These are phyloP conservation scores for Chrysochromulina parva DNA, from an alignment of 78 protist genomes.

Conservation along the genomic window DNA sequence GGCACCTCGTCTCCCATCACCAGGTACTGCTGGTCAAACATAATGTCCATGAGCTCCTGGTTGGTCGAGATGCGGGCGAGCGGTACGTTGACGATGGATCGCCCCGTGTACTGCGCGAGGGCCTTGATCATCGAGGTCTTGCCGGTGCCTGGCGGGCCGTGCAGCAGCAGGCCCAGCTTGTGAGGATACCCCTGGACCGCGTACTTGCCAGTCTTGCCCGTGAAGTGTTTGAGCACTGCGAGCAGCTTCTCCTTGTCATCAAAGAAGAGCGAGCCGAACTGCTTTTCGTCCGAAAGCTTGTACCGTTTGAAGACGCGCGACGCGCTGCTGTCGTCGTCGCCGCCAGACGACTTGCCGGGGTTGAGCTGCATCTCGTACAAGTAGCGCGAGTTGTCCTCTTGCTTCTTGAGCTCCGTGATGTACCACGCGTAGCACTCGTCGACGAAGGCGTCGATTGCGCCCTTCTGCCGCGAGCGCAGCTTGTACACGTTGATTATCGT, in stretches of 20 bases:
- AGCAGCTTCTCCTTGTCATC: neutral
- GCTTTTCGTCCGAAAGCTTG: neutral
- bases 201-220: constrained; percentile 60
- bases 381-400: neutral
- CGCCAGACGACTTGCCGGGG: neutral
- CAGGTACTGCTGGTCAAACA: neutral
- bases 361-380: neutral
- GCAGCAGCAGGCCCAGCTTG: constrained; percentile 64
- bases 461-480: neutral
- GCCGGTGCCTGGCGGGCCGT: constrained; percentile 81
- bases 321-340: neutral
- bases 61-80: constrained; percentile 24
- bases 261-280: neutral
- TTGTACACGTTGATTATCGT: neutral
- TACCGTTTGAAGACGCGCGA: neutral
- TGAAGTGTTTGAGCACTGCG: constrained; percentile 32
- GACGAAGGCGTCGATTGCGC: neutral
- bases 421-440: neutral
- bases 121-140: constrained; percentile 59
- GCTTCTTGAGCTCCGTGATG: neutral
- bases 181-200: constrained; percentile 65
- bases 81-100: constrained; percentile 49
- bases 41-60: constrained; percentile 48
- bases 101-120: constrained; percentile 54
- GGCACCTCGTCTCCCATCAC: neutral